phyloP scores from a whole-genome alignment of 2,329 filamentous ascomycete species.

The Xylaria hypoxylon region DNA sequence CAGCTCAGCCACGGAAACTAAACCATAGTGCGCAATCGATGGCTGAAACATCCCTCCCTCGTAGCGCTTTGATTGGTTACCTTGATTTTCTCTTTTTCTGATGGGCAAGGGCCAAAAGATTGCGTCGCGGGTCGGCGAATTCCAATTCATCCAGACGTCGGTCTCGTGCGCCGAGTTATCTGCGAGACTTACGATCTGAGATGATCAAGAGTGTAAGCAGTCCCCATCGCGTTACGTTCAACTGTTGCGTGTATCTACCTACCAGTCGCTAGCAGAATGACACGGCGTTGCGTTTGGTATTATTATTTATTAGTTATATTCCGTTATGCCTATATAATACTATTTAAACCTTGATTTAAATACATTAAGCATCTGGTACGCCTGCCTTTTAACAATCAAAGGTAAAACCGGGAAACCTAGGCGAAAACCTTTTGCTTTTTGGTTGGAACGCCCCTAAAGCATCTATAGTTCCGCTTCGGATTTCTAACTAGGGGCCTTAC shows the following conservation, averaged over 20 bases:
- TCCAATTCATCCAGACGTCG: conserved; percentile 69
- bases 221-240: conserved; percentile 72
- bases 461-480: too few species aligned
- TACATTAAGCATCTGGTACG: too few species aligned
- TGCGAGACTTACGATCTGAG: conserved; percentile 55
- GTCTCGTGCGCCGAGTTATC: conserved; percentile 51
- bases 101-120: conserved; percentile 21
- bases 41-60: conserved; percentile 16
- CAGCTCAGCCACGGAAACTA: conserved; percentile 15
- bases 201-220: conserved; percentile 72
- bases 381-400: too few species aligned
- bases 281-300: too few species aligned
- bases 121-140: conserved; percentile 63
- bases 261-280: conserved; percentile 70
- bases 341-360: too few species aligned
- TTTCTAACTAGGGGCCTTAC: too few species aligned
- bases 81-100: not conserved
- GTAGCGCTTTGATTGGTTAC: conserved; percentile 16
- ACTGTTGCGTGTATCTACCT: conserved; percentile 71
- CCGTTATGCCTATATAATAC: too few species aligned
- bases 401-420: too few species aligned
- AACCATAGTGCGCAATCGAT: conserved; percentile 9
- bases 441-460: too few species aligned
- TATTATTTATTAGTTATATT: too few species aligned
- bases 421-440: too few species aligned